Base-by-base conservation (phyloP, 1,139 yeast species). In the Ashbya aceris region DNA sequence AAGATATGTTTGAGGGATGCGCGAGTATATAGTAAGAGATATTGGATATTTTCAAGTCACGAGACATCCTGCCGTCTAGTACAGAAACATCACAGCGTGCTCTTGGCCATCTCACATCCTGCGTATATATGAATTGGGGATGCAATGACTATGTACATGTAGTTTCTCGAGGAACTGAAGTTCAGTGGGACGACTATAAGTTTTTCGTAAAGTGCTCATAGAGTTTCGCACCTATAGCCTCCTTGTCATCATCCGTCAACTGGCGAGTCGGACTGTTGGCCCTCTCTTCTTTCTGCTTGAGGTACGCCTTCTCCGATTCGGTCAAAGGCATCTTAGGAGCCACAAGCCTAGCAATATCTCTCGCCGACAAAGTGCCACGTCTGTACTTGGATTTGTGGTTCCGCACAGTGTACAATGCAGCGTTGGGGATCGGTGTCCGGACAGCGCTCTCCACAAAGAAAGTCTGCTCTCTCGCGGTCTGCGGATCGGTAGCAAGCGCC, bases 291-390 rank as follows among this genome's bases (percentile, higher is more conserved):
- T 74, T 71, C 64, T 80, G 83, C 1, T 49, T 52, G 27, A 60
- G 45, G 48, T 53, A 77, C 8, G 77, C 77, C 66, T 72, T 73
- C 67, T 79, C 82, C 39, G 72, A 73, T 38, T 70, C 75, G n/a
- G 80, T 68, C 49, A 77, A 63, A 37, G 95, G 96, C 95, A 85
- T 85, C 46, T 70, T 65, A 36, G 95, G 95, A 27, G 81, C 76
- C 30, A 73, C 73, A 52, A 82, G 67, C 53, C 71, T 74, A 51
- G 76, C 74, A 40, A 82, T 74, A 55, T 84, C 89, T 41, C 71
- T 65, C 46, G 73, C 78, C 23, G 79, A 70, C 49, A 86, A 67
- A 41, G 64, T 56, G 45, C 75, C 73, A 64, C 73, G 75, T 66
- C 71, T 81, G 65, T 71, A 70, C 49, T 65, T 71, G 55, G 72